phyloP scores from a whole-genome alignment of 352 stramenopile species.

The Globisporangium middletonii region DNA sequence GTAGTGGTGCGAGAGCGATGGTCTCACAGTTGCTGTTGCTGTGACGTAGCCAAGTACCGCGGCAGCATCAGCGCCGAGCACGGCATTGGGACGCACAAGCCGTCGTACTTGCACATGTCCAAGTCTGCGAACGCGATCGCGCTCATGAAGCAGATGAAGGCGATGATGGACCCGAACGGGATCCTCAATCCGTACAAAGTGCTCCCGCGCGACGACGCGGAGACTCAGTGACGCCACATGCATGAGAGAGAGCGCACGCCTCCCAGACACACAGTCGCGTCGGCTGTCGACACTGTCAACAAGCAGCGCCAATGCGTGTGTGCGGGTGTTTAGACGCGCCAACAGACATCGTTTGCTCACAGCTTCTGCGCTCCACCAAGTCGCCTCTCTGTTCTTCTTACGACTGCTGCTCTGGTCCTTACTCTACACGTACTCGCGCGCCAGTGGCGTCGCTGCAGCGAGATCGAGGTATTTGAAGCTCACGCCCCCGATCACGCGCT shows the following conservation, averaged over 20 bases:
- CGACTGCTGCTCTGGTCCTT: not conserved
- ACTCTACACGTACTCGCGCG: not conserved
- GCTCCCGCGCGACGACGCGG: slow-evolving; percentile 21
- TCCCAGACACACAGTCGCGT: no score
- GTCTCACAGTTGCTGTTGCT: not conserved
- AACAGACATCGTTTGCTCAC: not conserved
- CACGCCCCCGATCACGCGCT: slow-evolving; percentile 57
- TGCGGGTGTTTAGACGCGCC: no score
- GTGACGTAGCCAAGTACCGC: slow-evolving; percentile 42
- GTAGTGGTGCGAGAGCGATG: not conserved
- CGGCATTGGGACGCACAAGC: slow-evolving; percentile 95
- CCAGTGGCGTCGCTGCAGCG: slow-evolving; percentile 31
- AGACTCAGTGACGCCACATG: no score
- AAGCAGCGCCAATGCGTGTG: no score
- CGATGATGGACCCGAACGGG: slow-evolving; percentile 91
- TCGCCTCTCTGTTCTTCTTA: not conserved
- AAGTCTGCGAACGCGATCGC: slow-evolving; percentile 80
- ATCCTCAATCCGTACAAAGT: slow-evolving; percentile 98
- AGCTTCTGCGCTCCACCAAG: slow-evolving; percentile 8
- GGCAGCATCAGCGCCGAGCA: slow-evolving; percentile 98
- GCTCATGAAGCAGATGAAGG: slow-evolving; percentile 93
- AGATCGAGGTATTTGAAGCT: slow-evolving; percentile 61
- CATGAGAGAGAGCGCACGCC: not conserved
- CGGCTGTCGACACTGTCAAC: no score
- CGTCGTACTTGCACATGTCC: slow-evolving; percentile 75